Evolutionary conservation across 1,284 basidiomycete genomes (phyloP).

Genomic region (Cronartium ribicola): DNA sequence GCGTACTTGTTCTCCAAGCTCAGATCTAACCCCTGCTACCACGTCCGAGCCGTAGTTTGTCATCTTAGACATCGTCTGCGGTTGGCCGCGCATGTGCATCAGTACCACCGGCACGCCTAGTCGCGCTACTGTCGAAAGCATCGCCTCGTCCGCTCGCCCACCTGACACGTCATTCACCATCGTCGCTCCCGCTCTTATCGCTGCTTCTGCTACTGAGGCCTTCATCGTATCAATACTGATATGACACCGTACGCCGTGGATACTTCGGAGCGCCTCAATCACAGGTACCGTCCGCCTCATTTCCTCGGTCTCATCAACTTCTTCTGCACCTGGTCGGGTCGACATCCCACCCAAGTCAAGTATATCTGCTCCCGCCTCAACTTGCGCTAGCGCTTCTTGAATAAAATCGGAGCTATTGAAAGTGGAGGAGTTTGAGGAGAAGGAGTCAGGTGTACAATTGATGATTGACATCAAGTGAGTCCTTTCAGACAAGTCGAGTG

Average conservation of each 20-base stretch:
- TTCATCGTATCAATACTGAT: constrained; percentile 94
- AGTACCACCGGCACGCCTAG: constrained; percentile 67
- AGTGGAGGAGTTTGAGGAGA: constrained; percentile 78
- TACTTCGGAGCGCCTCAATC: constrained; percentile 48
- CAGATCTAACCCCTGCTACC: constrained; percentile 65
- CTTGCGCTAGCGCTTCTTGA: constrained; percentile 5
- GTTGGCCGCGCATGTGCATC: constrained; percentile 89
- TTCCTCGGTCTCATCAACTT: constrained; percentile 71
- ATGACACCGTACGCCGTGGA: constrained; percentile 54
- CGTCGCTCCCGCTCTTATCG: constrained; percentile 76
- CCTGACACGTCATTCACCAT: constrained; percentile 93
- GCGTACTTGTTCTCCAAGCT: constrained; percentile 69
- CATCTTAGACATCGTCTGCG: constrained; percentile 54
- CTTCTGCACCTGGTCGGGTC: constrained; percentile 71
- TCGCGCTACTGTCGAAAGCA: constrained; percentile 66
- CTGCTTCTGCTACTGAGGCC: constrained; percentile 69
- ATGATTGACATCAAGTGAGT: constrained; percentile 89
- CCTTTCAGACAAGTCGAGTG: constrained; percentile 41
- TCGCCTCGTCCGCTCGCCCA: constrained; percentile 52
- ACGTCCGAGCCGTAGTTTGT: constrained; percentile 58
- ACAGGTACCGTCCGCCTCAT: constrained; percentile 60
- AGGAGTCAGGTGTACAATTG: constrained; percentile 93
- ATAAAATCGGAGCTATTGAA: constrained; percentile 46
- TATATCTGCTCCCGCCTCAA: constrained; percentile 65
- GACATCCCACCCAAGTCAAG: constrained; percentile 93